Evolutionary conservation across 2,329 filamentous ascomycete genomes (phyloP), one percentile per base, ranked within the genome.

Genomic region (Onygenales sp.): DNA sequence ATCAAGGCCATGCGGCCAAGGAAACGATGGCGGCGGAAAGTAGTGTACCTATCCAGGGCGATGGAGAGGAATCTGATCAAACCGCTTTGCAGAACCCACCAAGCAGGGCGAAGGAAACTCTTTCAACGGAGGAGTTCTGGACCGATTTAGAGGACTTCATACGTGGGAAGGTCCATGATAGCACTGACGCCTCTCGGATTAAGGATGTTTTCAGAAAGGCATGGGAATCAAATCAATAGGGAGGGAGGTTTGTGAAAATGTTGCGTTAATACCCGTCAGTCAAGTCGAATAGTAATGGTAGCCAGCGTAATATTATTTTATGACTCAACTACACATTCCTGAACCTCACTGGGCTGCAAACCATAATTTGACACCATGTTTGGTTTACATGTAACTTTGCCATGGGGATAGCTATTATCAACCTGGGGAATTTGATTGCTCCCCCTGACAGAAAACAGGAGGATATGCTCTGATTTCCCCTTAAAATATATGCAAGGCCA

Each of bases 121-220:
- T 95, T 58, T 73, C 81, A 63, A 85, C 82, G 10, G 81, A 85
- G 6, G 83, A 79, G 52, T 98, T 98, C 66, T 98, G 93, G 93
- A 72, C 72, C 7, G 93, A 97, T 73, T 70, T 98, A 58, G 83
- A 83, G 65, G 86, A 81, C 0, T 97, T 92, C 69, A 67, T 98
- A 67, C 73, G 83, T 64, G 87, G 91, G 74, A 81, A 88, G 66
- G 71, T 95, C 62, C 83, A 86, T 69, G 86, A 94, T 65, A 83
- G 77, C 50, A 67, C 66, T 2, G 77, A 80, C 64, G 87, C 86
- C 0, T 80, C 81, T 59, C 80, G 83, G 61, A 68, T 92, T 62
- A 78, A 79, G 37, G 73, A 68, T 4, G 67, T 87, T 21, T 96
- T 96, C 65, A 85, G 80, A 69, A 74, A 74, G 44, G 85, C 85